phyloP scores from a whole-genome alignment of 306 rosid species.

The Spatholobus suberectus region DNA sequence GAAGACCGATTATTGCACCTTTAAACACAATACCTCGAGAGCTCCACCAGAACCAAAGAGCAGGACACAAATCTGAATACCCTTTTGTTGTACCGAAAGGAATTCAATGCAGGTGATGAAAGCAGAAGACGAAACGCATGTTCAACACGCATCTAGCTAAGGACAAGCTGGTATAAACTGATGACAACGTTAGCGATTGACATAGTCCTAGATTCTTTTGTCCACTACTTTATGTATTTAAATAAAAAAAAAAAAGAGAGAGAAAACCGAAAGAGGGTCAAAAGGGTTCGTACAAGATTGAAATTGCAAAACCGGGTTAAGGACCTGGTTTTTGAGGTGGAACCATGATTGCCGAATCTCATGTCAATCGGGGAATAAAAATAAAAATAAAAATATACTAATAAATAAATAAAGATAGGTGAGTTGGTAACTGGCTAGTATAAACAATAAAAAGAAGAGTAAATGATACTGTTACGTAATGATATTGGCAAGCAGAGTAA shows the following conservation, averaged over 20 bases:
- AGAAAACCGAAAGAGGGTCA: constrained; percentile 15
- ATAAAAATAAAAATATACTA: not conserved
- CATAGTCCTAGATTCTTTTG: constrained; percentile 34
- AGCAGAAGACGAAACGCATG: constrained; percentile 31
- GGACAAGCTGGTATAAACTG: constrained; percentile 47
- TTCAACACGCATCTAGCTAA: constrained; percentile 35
- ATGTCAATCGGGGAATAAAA: not conserved
- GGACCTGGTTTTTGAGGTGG: constrained; percentile 28
- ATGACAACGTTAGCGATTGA: constrained; percentile 43
- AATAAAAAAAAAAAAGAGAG: not conserved
- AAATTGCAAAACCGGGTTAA: constrained; percentile 9
- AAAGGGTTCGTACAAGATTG: not conserved
- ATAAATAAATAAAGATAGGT: not conserved
- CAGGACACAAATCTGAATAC: constrained; percentile 24
- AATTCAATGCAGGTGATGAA: constrained; percentile 23
- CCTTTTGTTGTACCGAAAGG: constrained; percentile 6
- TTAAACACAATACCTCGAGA: constrained; percentile 30
- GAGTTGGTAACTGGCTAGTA: constrained; percentile 12
- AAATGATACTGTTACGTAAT: constrained; percentile 9
- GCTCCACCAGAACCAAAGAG: constrained; percentile 16
- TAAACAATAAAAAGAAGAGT: constrained; percentile 30
- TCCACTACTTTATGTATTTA: not conserved
- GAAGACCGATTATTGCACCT: constrained; percentile 37
- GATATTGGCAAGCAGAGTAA: constrained; percentile 11
- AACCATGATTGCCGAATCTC: constrained; percentile 23